Evolutionary conservation across 805 yeast species (phyloP).

Genomic region (Kazachstania africana): DNA sequence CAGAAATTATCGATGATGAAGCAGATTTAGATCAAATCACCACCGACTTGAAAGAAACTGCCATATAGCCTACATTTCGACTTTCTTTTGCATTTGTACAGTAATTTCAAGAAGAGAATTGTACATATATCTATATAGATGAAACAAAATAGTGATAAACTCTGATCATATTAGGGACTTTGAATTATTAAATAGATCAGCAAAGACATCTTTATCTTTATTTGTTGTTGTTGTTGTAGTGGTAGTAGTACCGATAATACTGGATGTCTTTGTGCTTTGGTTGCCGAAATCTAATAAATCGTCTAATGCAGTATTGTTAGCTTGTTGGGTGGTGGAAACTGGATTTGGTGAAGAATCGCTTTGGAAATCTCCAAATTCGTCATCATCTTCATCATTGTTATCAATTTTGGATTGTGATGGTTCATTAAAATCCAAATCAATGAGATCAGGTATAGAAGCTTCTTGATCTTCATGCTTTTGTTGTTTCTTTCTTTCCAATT

Average conservation of each 20-base stretch:
- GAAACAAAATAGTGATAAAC: not conserved
- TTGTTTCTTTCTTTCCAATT: constrained; percentile 22
- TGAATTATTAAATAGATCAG: constrained; percentile 22
- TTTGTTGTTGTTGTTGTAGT: constrained; percentile 8
- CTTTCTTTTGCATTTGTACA: not conserved
- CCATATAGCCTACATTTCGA: not conserved
- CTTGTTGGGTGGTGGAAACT: constrained; percentile 1
- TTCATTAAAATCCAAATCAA: constrained; percentile 22
- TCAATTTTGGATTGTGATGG: too few species aligned
- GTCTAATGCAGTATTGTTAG: constrained; percentile 5
- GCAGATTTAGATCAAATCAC: constrained; percentile 6
- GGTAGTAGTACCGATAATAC: too few species aligned
- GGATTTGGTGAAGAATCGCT: constrained; percentile 12
- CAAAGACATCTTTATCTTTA: constrained; percentile 17
- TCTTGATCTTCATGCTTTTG: constrained; percentile 13
- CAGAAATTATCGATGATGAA: constrained; percentile 20
- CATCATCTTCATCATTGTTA: constrained; percentile 18
- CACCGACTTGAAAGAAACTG: not conserved
- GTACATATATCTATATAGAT: not conserved
- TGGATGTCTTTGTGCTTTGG: constrained; percentile 1
- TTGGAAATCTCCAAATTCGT: constrained; percentile 30
- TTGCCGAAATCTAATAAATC: constrained; percentile 10
- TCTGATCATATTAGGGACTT: constrained; percentile 21
- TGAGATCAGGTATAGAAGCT: constrained; percentile 21
- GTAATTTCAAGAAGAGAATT: not conserved